phyloP scores from a whole-genome alignment of 306 rosid genomes.

The Lotus japonicus region DNA sequence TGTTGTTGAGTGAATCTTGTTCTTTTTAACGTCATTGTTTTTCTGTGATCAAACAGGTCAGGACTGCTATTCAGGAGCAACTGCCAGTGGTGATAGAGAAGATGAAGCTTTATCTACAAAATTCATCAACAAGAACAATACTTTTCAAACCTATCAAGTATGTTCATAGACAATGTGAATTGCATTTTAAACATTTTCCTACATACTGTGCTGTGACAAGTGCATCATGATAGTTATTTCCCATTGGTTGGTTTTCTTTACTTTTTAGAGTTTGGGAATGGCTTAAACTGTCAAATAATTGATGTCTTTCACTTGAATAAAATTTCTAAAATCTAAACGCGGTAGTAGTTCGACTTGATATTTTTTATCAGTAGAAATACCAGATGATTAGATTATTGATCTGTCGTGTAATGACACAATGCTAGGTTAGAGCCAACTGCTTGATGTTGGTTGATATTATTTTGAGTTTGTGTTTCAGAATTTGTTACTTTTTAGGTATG shows the following conservation, averaged over 20 bases:
- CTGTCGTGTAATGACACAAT: not conserved
- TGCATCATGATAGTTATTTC: not conserved
- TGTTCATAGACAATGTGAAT: conserved; percentile 18
- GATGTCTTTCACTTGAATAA: not conserved
- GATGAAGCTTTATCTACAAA: conserved; percentile 96
- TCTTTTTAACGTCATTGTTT: conserved; percentile 15
- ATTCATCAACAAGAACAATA: conserved; percentile 77
- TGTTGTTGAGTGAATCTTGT: not conserved
- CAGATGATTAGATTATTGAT: not conserved
- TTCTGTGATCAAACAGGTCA: conserved; percentile 51
- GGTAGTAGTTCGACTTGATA: not conserved
- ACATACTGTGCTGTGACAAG: not conserved
- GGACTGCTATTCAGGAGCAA: conserved; percentile 68
- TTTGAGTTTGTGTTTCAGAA: conserved; percentile 9
- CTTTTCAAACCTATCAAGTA: conserved; percentile 96
- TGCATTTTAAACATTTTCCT: not conserved
- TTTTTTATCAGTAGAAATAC: not conserved
- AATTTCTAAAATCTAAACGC: not conserved
- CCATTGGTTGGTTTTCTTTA: not conserved
- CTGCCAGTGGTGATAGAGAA: conserved; percentile 67
- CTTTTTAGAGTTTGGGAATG: not conserved
- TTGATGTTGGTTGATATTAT: conserved; percentile 2
- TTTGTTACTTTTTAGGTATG: conserved; percentile 1
- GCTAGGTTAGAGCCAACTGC: not conserved
- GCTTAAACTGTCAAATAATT: not conserved